Evolutionary conservation across 345 rosid genomes (phyloP).

Genomic region (Adansonia digitata): DNA sequence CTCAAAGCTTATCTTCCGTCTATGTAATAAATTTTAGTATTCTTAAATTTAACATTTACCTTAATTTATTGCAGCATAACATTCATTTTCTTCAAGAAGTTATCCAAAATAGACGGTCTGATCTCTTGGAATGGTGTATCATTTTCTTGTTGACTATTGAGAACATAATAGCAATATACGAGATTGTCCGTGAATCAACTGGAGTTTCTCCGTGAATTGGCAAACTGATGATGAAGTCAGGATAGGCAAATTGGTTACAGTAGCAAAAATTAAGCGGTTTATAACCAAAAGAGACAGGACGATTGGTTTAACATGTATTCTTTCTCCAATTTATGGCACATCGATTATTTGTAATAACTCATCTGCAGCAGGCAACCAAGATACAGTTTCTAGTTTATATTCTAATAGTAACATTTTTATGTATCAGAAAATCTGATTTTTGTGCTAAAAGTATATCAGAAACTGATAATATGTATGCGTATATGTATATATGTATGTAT

Average conservation of each 20-base stretch:
- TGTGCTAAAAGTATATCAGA: not conserved
- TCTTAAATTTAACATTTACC: not conserved
- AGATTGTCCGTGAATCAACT: conserved; percentile 52
- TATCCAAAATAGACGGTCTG: conserved; percentile 73
- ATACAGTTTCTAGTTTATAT: not conserved
- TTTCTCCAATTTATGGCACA: not conserved
- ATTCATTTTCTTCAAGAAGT: conserved; percentile 92
- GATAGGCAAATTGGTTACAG: not conserved
- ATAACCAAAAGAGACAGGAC: not conserved
- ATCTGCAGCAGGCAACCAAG: not conserved
- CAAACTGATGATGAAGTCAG: conserved; percentile 1
- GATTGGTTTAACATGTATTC: not conserved
- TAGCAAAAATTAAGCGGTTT: not conserved
- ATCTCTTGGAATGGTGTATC: conserved; percentile 81
- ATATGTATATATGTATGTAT: not conserved
- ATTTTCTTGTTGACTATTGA: conserved; percentile 70
- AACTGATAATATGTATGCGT: not conserved
- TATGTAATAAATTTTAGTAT: not conserved
- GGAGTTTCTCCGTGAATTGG: conserved; percentile 24
- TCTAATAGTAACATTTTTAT: not conserved
- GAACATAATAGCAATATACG: conserved; percentile 64
- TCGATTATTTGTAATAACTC: not conserved
- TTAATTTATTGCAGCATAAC: conserved; percentile 67
- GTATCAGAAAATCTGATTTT: not conserved
- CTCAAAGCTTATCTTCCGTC: not conserved